phyloP scores from a whole-genome alignment of 2,329 filamentous ascomycete genomes.

The Monilinia aucupariae region DNA sequence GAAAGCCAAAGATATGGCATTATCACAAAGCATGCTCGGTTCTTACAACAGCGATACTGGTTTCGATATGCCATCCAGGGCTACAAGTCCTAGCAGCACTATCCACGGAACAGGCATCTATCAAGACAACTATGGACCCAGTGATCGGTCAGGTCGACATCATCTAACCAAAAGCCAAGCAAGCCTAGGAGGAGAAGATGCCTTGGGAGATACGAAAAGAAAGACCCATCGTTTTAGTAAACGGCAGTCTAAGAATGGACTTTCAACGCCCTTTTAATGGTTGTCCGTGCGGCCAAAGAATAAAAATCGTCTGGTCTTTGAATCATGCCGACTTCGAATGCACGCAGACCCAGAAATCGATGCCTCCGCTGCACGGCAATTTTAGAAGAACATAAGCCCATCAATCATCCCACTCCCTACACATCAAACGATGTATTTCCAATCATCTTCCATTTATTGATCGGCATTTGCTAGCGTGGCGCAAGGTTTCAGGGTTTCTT shows the following conservation, averaged over 20 bases:
- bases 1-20: constrained; percentile 75
- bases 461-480: constrained; percentile 18
- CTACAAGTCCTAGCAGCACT: constrained; percentile 72
- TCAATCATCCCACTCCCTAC: constrained; percentile 4
- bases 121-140: constrained; percentile 46
- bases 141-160: constrained; percentile 50
- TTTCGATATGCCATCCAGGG: constrained; percentile 64
- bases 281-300: background rate
- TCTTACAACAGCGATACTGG: constrained; percentile 62
- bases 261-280: constrained; percentile 59
- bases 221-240: constrained; percentile 76
- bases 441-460: constrained; percentile 8
- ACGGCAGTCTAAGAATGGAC: constrained; percentile 88
- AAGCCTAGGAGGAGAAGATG: constrained; percentile 41
- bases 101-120: constrained; percentile 54
- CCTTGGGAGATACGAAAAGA: constrained; percentile 37
- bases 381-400: background rate
- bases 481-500: constrained; percentile 9
- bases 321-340: background rate
- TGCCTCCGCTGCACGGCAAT: background rate
- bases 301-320: background rate
- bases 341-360: background rate
- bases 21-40: constrained; percentile 63
- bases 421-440: constrained; percentile 19
- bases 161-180: constrained; percentile 56